phyloP scores from a whole-genome alignment of 2,329 filamentous ascomycete genomes.

The Neurospora crassa region DNA sequence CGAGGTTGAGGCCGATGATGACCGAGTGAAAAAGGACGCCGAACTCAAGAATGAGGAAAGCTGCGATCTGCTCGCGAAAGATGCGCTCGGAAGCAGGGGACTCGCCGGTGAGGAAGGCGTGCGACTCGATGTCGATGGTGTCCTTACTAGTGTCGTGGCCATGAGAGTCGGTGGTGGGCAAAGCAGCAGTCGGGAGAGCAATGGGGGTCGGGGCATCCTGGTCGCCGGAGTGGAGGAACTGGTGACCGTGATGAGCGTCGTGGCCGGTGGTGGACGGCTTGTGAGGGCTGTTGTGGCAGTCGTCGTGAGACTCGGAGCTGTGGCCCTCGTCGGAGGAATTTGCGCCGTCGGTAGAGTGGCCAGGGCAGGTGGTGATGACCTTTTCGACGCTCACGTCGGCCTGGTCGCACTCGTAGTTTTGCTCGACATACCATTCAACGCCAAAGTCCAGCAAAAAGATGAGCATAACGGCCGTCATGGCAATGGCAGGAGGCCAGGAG shows the following conservation, averaged over 20 bases:
- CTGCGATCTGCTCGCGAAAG: conserved; percentile 33
- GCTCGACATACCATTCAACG: conserved; percentile 40
- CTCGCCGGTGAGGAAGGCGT: conserved; percentile 14
- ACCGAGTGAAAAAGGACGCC: conserved; percentile 56
- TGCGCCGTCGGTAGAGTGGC: neutral
- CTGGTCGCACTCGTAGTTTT: conserved; percentile 29
- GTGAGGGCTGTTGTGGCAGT: too few relatives aligned
- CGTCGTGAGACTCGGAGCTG: neutral
- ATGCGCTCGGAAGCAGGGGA: conserved; percentile 20
- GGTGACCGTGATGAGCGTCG: conserved; percentile 18
- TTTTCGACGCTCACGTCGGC: conserved; percentile 2
- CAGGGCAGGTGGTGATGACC: neutral
- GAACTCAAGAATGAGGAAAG: conserved; percentile 43
- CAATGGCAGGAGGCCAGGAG: conserved; percentile 42
- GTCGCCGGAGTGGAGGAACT: conserved; percentile 30
- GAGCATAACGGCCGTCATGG: conserved; percentile 34
- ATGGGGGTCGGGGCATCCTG: conserved; percentile 20
- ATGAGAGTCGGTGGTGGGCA: neutral
- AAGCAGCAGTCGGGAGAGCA: conserved; percentile 5
- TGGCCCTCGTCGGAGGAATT: neutral
- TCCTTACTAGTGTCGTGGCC: neutral
- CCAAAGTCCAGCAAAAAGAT: conserved; percentile 42
- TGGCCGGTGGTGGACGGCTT: neutral
- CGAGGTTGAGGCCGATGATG: conserved; percentile 54
- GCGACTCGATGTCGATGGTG: conserved; percentile 8